Base-by-base conservation (phyloP, 768 basidiomycete genomes). In the Kwoniella bestiolae region DNA sequence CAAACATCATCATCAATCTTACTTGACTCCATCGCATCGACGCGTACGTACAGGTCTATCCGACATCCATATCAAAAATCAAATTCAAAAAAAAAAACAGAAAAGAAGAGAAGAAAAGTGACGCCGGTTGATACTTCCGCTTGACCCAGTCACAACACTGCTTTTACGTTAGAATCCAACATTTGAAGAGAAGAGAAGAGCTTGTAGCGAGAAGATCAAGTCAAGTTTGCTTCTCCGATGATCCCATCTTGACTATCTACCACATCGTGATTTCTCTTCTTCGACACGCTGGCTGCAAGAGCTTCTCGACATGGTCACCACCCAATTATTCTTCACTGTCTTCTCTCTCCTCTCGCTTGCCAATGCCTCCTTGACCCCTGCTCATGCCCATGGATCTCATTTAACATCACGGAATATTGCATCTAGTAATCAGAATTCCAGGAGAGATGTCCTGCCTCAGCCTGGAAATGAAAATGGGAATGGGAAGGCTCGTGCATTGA, bases 291-390 rank as follows among this genome's bases (percentile, higher is more conserved):
- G 16, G n/a, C n/a, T n/a, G n/a, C n/a, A n/a, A n/a, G n/a, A n/a
- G n/a, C n/a, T 1, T 18, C 5, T 31, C 35, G 46, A 25, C 12
- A 69, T 69, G 67, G 35, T 69, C 25, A 60, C 45, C 18, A 35
- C 57, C 7, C 46, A 55, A 25, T 41, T 56, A 38, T 23, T 69
- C 57, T 29, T 69, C 5, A 60, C 62, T 4, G 63, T 69, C 31
- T 35, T 69, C 35, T 38, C 63, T 38, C 59, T 69, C 25, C 53
- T 69, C 12, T 63, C 67, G 5, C 35, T 69, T 21, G 55, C 63
- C 3, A n/a, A 64, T 9, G 45, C 67, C 32, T n/a, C 51, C 23
- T 14, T 51, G 35, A 28, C 47, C 4, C 46, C 31, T 23, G 31
- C 58, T 49, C 58, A 50, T 21, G 16, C 58, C 38, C 31, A 18